These are phyloP conservation scores for Lyophyllum shimeji DNA, from an alignment of 768 basidiomycete species.

Conservation along the genomic window DNA sequence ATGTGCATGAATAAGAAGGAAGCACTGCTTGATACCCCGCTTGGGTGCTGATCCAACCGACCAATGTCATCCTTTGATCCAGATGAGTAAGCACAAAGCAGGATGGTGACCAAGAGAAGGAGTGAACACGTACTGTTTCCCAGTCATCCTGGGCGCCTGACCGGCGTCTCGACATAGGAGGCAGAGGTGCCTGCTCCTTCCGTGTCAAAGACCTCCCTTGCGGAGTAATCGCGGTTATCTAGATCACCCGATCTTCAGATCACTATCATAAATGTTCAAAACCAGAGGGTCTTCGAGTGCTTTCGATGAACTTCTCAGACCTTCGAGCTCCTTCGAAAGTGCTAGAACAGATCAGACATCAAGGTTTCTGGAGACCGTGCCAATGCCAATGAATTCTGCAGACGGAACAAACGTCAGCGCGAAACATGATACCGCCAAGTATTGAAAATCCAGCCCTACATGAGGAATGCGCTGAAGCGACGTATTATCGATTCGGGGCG, in stretches of 20 bases:
- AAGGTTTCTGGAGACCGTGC: no score
- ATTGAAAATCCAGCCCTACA: no score
- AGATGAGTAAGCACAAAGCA: conserved; percentile 1
- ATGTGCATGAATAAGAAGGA: background rate
- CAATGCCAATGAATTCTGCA: no score
- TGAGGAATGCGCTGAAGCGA: no score
- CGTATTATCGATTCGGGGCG: no score
- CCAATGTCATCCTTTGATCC: no score
- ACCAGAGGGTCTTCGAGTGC: background rate
- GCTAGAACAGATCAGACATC: no score
- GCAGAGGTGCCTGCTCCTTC: background rate
- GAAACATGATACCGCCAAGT: no score
- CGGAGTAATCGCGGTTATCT: background rate
- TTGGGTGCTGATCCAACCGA: background rate
- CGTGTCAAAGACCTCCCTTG: background rate
- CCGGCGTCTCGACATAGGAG: background rate
- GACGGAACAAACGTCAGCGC: no score
- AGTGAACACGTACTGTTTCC: background rate
- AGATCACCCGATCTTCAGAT: background rate
- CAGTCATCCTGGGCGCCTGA: background rate
- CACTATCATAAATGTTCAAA: background rate
- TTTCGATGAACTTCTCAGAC: background rate
- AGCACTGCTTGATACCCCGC: background rate
- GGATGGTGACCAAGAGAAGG: background rate
- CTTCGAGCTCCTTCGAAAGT: no score